These are phyloP conservation scores for Fusarium begoniae DNA, from an alignment of 2,329 filamentous ascomycete species.

Conservation along the genomic window DNA sequence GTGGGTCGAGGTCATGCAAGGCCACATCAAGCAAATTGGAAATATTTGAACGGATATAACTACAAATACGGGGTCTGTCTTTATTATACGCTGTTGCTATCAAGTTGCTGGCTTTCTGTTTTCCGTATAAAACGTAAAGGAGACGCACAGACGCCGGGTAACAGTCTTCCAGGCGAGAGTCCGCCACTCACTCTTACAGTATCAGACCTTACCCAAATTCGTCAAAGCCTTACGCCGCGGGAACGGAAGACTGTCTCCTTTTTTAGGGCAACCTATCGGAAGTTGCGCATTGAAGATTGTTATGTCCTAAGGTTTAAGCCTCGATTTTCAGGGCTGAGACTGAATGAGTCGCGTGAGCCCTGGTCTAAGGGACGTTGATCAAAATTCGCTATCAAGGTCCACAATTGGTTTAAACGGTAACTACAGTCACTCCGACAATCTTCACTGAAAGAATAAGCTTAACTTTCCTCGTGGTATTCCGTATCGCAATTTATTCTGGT, in stretches of 20 bases:
- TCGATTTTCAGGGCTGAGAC: background rate
- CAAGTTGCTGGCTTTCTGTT: background rate
- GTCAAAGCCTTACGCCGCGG: background rate
- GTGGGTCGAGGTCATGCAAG: background rate
- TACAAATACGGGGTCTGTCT: too few species aligned
- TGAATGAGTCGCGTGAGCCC: background rate
- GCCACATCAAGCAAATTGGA: too few species aligned
- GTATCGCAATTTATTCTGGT: background rate
- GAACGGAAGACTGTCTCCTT: background rate
- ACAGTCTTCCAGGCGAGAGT: background rate
- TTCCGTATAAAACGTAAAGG: background rate
- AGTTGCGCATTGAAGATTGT: background rate
- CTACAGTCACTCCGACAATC: background rate
- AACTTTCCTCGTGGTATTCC: background rate
- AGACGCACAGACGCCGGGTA: background rate
- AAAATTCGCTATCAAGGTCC: background rate
- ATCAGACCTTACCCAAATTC: background rate
- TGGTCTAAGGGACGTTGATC: background rate
- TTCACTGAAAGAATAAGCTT: too few species aligned
- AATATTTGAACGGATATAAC: background rate
- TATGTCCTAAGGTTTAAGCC: background rate
- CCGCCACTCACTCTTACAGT: background rate
- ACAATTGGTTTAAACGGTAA: fast-evolving
- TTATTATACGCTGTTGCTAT: background rate
- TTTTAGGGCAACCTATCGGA: background rate